phyloP scores from a whole-genome alignment of 805 yeast genomes.

The Priceomyces fermenticarens region DNA sequence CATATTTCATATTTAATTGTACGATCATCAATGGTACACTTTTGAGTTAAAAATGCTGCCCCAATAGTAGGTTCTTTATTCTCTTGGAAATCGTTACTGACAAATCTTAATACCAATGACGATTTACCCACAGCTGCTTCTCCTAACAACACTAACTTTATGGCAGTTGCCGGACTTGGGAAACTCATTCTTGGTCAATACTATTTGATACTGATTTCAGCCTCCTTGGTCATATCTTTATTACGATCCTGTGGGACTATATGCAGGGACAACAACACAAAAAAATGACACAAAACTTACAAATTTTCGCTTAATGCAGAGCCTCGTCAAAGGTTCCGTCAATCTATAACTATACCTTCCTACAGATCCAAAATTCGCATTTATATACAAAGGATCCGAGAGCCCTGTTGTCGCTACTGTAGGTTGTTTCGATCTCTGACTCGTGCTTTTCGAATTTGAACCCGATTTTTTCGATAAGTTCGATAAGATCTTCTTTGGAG shows the following conservation, averaged over 20 bases:
- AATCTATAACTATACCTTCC: conserved; percentile 24
- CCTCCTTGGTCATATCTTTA: conserved; percentile 1
- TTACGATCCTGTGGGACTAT: not conserved
- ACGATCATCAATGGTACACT: conserved; percentile 80
- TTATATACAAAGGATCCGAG: conserved; percentile 56
- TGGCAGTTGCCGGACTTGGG: conserved; percentile 56
- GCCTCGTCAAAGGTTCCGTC: too few relatives aligned
- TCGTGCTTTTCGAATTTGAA: conserved; percentile 48
- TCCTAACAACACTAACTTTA: conserved; percentile 87
- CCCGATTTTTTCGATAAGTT: conserved; percentile 45
- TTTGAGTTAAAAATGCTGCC: conserved; percentile 93
- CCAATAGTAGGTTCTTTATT: conserved; percentile 98
- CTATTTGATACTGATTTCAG: not conserved
- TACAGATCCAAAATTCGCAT: conserved; percentile 70
- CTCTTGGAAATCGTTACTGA: conserved; percentile 92
- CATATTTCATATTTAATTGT: conserved; percentile 91
- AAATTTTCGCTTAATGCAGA: too few relatives aligned
- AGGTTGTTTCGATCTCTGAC: conserved; percentile 45
- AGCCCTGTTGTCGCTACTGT: conserved; percentile 49
- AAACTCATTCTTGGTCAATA: conserved; percentile 16
- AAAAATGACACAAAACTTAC: not conserved
- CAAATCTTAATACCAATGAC: conserved; percentile 87
- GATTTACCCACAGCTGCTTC: conserved; percentile 99
- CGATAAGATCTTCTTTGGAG: conserved; percentile 51
- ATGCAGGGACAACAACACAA: not conserved